Conservation (phyloP, 257 asterid species). For the Thymus quinquecostatus region DNA sequence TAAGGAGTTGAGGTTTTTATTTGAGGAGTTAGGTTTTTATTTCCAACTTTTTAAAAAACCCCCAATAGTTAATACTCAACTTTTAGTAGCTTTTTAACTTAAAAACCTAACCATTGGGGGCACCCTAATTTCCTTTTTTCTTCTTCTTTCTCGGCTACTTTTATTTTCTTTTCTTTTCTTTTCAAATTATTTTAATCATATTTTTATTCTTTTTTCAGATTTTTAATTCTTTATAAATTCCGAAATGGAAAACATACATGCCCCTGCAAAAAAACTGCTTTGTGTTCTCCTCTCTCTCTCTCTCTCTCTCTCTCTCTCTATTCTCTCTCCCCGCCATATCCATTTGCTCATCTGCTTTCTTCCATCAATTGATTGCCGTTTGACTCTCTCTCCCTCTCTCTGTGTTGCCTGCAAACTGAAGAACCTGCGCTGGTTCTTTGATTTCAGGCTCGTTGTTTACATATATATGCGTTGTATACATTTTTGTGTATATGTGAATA, state of each 20-base stretch:
- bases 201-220: no score
- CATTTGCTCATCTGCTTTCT: conserved; percentile 20
- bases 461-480: neutral
- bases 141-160: conserved; percentile 10
- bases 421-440: conserved; percentile 16
- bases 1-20: no score
- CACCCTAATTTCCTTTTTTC: neutral
- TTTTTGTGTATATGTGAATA: neutral
- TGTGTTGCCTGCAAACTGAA: conserved; percentile 28
- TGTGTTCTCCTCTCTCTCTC: conserved; percentile 18
- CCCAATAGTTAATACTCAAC: no score
- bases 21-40: no score
- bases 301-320: neutral
- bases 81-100: no score
- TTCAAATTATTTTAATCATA: neutral
- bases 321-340: conserved; percentile 20
- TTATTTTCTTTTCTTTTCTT: neutral
- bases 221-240: conserved; percentile 26
- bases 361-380: conserved; percentile 26
- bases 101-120: no score
- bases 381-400: conserved; percentile 26
- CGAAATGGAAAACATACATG: conserved; percentile 38
- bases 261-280: conserved; percentile 40
- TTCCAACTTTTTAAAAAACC: no score
- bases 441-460: conserved; percentile 1